These are phyloP conservation scores for Neolentinus lepideus DNA, from an alignment of 1,284 basidiomycete genomes.

Conservation along the genomic window DNA sequence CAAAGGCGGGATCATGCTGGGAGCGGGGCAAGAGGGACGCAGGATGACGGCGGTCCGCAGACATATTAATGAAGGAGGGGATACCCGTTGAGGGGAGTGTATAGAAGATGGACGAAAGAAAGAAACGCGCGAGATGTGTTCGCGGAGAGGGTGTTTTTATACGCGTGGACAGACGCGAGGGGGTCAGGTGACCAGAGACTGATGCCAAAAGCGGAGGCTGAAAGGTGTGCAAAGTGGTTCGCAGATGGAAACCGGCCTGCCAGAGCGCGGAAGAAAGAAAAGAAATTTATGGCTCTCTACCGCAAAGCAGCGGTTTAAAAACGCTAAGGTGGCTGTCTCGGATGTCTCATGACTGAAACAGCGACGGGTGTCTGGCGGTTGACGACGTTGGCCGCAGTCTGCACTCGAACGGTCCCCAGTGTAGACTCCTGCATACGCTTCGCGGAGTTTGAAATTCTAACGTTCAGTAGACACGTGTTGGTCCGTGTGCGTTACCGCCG, in stretches of 20 bases:
- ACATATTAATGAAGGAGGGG: conserved; percentile 19
- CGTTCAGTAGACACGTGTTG: not conserved
- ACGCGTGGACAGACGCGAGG: conserved; percentile 1
- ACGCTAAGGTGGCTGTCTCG: not conserved
- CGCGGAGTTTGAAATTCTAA: not conserved
- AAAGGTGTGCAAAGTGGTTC: not conserved
- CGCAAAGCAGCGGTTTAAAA: not conserved
- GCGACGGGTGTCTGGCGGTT: not conserved
- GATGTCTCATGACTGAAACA: not conserved
- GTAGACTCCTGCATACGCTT: not conserved
- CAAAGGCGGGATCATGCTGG: conserved; percentile 69
- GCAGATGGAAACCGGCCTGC: not conserved
- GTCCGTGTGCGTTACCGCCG: not conserved
- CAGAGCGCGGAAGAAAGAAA: not conserved
- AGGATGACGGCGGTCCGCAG: conserved; percentile 39
- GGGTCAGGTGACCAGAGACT: not conserved
- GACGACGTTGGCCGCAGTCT: not conserved
- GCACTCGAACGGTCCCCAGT: not conserved
- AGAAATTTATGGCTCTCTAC: not conserved
- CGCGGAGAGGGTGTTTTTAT: conserved; percentile 11
- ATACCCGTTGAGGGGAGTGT: conserved; percentile 23
- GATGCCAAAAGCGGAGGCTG: not conserved
- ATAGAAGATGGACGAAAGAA: conserved; percentile 9
- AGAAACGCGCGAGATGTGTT: conserved; percentile 7
- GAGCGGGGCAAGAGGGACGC: conserved; percentile 66